These are phyloP conservation scores for Ceratopteris richardii DNA, from an alignment of 75 land plant species.

Conservation along the genomic window DNA sequence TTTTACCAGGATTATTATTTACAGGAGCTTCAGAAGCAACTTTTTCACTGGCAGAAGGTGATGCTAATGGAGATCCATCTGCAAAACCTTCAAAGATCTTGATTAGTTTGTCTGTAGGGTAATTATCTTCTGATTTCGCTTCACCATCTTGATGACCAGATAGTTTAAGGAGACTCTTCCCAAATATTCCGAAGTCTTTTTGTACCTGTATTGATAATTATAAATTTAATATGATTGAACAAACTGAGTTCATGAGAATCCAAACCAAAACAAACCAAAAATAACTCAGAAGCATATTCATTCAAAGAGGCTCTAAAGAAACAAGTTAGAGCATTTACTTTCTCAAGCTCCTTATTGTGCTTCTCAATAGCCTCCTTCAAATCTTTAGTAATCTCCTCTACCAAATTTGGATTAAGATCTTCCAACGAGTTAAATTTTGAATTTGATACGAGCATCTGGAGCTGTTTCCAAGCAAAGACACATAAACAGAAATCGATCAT, in stretches of 20 bases:
- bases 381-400: conserved; percentile 8
- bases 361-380: conserved; percentile 14
- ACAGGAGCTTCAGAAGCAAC: too few species aligned
- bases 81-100: conserved; percentile 2
- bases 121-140: neutral
- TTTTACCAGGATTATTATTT: too few species aligned
- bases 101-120: neutral
- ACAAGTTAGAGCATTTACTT: conserved; percentile 12
- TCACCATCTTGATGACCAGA: conserved; percentile 25
- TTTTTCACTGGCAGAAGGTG: too few species aligned
- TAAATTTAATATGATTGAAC: neutral
- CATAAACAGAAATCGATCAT: neutral
- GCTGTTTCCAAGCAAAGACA: neutral
- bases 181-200: conserved; percentile 22
- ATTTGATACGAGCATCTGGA: conserved; percentile 1
- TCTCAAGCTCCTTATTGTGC: conserved; percentile 18
- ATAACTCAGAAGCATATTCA: too few species aligned
- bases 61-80: too few species aligned
- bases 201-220: conserved; percentile 11
- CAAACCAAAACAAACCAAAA: neutral
- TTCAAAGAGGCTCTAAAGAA: too few species aligned
- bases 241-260: neutral
- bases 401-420: neutral
- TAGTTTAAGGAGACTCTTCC: conserved; percentile 26
- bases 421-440: neutral